Evolutionary conservation across 345 rosid species (phyloP), one percentile per base, ranked within the genome.

Genomic region (Hibiscus tridactylites): DNA sequence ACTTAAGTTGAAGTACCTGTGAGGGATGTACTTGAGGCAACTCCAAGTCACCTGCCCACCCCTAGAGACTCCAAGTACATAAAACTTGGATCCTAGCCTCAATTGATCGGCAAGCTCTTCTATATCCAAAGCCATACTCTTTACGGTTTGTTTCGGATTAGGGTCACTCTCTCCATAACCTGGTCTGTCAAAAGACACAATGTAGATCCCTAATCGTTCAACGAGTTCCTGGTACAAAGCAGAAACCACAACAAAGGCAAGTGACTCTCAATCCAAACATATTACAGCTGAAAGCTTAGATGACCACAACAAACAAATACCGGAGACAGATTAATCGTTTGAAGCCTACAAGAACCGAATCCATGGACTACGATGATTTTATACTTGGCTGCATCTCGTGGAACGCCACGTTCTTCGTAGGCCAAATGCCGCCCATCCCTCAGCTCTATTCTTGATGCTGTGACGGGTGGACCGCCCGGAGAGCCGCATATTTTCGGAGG

Each of bases 81-180:
- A 50, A 50, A 50, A 50, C 69, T 79, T 83, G 61, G 74, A 60
- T 16, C 90, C 90, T 7, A 84, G 60, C 5, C 64, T 35, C 72
- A 84, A 70, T 59, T 74, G 69, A 71, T 87, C 89, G 26, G 91
- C 89, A 24, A 87, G 86, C 47, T 85, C 88, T 74, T 87, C 83
- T 53, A 85, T 80, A 17, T 87, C 91, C 42, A 81, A 81, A 24
- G 88, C 85, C 58, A 79, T 78, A 12, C 86, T 87, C 71, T 81
- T 76, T 29, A 81, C 81, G 0, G 81, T 67, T 5, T 76, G 17
- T 35, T 59, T 64, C 17, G 86, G 88, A 71, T 88, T 73, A 3
- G 91, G 85, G 69, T 85, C 89, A 76, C 91, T 84, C 64, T 84
- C 88, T 74, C 88, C 86, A 60, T 88, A 88, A 26, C 91, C 91